Evolutionary conservation across 1,284 basidiomycete genomes (phyloP).

Genomic region (Coniophora puteana): DNA sequence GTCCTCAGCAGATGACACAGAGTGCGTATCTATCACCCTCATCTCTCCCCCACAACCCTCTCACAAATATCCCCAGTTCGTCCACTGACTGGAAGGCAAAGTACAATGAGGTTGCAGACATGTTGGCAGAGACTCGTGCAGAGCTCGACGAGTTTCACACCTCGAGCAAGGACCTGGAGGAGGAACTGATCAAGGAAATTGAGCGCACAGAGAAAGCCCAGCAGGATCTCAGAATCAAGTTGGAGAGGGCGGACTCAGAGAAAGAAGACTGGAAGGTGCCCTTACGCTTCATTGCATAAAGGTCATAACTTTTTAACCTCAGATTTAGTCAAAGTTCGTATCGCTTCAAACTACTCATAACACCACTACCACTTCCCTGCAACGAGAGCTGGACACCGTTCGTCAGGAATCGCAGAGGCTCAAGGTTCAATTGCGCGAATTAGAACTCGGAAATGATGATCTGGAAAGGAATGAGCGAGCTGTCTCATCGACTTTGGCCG

Average conservation of each 20-base stretch:
- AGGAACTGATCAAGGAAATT: slow-evolving; percentile 88
- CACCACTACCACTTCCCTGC: slow-evolving; percentile 79
- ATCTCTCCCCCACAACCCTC: slow-evolving; percentile 12
- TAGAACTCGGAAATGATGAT: slow-evolving; percentile 96
- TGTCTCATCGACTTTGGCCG: slow-evolving; percentile 86
- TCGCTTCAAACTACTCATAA: slow-evolving; percentile 87
- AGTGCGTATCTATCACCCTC: slow-evolving; percentile 42
- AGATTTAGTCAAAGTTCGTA: slow-evolving; percentile 77
- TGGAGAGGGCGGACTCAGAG: slow-evolving; percentile 72
- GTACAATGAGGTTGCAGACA: slow-evolving; percentile 82
- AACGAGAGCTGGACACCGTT: slow-evolving; percentile 84
- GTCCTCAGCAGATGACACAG: slow-evolving; percentile 57
- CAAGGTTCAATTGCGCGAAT: slow-evolving; percentile 80
- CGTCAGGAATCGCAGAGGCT: slow-evolving; percentile 78
- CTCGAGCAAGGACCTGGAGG: slow-evolving; percentile 90
- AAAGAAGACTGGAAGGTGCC: slow-evolving; percentile 91
- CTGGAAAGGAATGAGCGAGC: slow-evolving; percentile 90
- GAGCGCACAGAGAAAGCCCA: slow-evolving; percentile 85
- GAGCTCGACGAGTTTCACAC: slow-evolving; percentile 91
- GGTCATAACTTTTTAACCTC: slow-evolving; percentile 8
- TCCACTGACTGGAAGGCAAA: slow-evolving; percentile 77
- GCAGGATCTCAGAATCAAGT: slow-evolving; percentile 75
- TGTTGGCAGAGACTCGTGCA: slow-evolving; percentile 79
- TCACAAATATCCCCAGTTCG: slow-evolving; percentile 26
- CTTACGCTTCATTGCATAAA: slow-evolving; percentile 8